Evolutionary conservation across 768 basidiomycete species (phyloP).

Genomic region (Agrocybe chaxingu): DNA sequence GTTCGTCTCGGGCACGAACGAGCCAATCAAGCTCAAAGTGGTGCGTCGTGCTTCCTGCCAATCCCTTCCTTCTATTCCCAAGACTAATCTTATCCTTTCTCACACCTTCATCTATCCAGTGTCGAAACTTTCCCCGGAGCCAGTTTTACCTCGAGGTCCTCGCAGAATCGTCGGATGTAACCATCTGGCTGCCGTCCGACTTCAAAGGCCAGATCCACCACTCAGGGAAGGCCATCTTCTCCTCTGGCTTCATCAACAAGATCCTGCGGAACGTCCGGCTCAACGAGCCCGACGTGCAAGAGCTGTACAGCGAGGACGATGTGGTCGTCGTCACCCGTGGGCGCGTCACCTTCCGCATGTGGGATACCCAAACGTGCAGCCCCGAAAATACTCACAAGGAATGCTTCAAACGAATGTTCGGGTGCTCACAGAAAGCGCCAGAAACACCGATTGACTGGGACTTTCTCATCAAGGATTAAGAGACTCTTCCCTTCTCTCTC

Average conservation of each 20-base stretch:
- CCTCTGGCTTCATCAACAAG: constrained; percentile 71
- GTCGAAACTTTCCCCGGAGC: constrained; percentile 50
- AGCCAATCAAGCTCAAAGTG: constrained; percentile 67
- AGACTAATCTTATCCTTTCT: constrained; percentile 4
- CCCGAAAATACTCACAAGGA: constrained; percentile 66
- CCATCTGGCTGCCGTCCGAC: constrained; percentile 76
- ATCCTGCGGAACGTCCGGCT: constrained; percentile 53
- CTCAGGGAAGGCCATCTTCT: constrained; percentile 52
- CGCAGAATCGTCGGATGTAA: constrained; percentile 65
- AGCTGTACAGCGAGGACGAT: constrained; percentile 48
- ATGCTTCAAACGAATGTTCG: constrained; percentile 59
- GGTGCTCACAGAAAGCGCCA: constrained; percentile 51
- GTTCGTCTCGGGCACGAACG: constrained; percentile 51
- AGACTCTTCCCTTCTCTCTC: constrained; percentile 8
- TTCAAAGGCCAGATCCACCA: constrained; percentile 67
- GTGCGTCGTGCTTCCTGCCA: constrained; percentile 40
- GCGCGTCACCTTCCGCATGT: constrained; percentile 69
- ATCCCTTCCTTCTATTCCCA: constrained; percentile 13
- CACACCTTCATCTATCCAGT: constrained; percentile 33
- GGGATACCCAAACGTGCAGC: constrained; percentile 66
- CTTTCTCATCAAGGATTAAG: constrained; percentile 69
- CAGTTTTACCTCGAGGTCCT: constrained; percentile 65
- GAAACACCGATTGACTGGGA: constrained; percentile 72
- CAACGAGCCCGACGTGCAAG: constrained; percentile 36
- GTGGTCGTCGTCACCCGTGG: constrained; percentile 63